Evolutionary conservation across 306 rosid species (phyloP), one percentile per base, ranked within the genome.

Genomic region (Morella rubra): DNA sequence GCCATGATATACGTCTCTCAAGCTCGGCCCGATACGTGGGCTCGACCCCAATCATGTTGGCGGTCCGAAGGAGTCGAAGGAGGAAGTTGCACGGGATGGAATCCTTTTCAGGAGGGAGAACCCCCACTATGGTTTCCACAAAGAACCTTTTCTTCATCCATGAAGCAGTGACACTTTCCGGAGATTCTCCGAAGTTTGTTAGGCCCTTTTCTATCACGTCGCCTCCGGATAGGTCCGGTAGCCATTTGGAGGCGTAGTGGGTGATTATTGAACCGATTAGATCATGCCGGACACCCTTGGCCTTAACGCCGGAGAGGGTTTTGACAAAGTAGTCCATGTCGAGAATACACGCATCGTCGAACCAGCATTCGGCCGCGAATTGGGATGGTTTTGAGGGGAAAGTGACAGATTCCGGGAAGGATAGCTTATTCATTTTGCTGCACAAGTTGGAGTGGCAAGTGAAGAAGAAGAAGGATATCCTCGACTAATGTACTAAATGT

Each of bases 271-370:
- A 95, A 68, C 93, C 96, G 37, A 95, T 78, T 69, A 95, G 83
- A 44, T 95, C 99, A 0, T 86, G 79, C 1, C 91, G 91, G 27
- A 95, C 97, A 6, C 96, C 99, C 74, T 95, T 95, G 58, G 90
- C 84, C 61, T 90, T 89, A 58, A 95, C 92, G 74, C 88, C 90
- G 44, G 96, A 71, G 42, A 95, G 89, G 46, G 97, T 95, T 78
- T 92, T 95, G 56, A 95, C 91, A 22, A 95, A 95, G 96, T 87
- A 95, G 81, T 95, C 98, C 90, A 95, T 88, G 90, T 95, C 98
- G 44, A 92, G 87, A 11, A 92, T 89, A 81, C 93, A 86, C 47
- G 91, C 90, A 45, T 92, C 97, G 49, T 95, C 95, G 69, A 95
- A 88, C 97, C 96, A 95, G 67, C 89, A 80, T 67, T 90, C 91